Conservation (phyloP, 495 filamentous ascomycete genomes). For the Tuber microsphaerosporum region DNA sequence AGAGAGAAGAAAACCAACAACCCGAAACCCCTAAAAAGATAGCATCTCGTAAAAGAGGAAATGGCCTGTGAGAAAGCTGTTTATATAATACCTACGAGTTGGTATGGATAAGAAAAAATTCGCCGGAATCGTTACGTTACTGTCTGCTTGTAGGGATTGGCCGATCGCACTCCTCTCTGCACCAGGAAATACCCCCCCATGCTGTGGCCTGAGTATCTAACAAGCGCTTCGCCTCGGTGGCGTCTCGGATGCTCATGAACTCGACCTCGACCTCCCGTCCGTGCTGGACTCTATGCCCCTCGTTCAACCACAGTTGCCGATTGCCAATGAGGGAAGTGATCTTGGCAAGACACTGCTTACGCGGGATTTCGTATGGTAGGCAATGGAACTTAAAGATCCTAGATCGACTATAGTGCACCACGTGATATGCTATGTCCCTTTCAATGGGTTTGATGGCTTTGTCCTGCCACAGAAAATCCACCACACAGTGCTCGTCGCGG, state of each 20-base stretch:
- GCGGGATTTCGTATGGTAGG: constrained; percentile 20
- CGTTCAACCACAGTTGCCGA: constrained; percentile 20
- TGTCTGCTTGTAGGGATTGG: constrained; percentile 9
- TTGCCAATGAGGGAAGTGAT: constrained; percentile 20
- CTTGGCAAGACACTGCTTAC: constrained; percentile 8
- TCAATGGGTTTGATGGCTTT: constrained; percentile 22
- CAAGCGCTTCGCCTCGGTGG: constrained; percentile 20
- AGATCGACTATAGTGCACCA: constrained; percentile 23
- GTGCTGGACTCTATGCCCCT: constrained; percentile 14
- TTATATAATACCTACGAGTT: not conserved
- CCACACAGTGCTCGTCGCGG: constrained; percentile 7
- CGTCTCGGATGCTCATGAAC: constrained; percentile 30
- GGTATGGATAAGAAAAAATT: not conserved
- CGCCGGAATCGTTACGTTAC: not conserved
- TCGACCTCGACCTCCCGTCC: constrained; percentile 31
- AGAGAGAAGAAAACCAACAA: not conserved
- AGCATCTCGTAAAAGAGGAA: not conserved
- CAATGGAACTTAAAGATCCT: constrained; percentile 20
- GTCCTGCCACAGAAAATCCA: constrained; percentile 33
- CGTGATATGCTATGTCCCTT: constrained; percentile 18
- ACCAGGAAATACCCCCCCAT: constrained; percentile 31
- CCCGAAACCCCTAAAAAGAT: not conserved
- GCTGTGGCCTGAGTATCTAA: constrained; percentile 11
- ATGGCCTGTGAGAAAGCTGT: not conserved
- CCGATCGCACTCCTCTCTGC: constrained; percentile 29